Base-by-base conservation (phyloP, 176 grass and related monocot species). In the Poa pratensis region DNA sequence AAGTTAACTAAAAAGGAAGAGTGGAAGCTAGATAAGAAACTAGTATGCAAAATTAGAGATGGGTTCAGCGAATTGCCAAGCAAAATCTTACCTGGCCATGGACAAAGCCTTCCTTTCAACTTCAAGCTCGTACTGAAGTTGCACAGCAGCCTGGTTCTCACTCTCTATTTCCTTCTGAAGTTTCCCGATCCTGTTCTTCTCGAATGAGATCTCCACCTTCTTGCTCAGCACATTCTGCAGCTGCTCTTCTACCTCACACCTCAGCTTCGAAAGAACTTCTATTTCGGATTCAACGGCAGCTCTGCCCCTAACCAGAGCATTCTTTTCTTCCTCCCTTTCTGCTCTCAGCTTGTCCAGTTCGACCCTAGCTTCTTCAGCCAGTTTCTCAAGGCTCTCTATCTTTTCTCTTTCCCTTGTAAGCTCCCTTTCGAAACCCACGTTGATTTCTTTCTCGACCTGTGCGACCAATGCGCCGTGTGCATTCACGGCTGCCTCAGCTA, bases 81-180 rank as follows among this genome's bases (percentile, higher is more conserved):
- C 10, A 73, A 89, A 81, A 28, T 69, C 12, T 84, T 92, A 89
- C 96, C 91, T 92, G 81, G 96, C 93, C 96, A 98, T 94, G 74
- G 87, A 87, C 49, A 98, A 92, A 50, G 96, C 96, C 83, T 98
- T 95, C 78, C 89, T 95, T 90, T 98, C 96, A 78, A 98, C 93
- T 69, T 98, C 96, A 83, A 98, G 89, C 59, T 98, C 96, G 53
- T 94, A 94, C 68, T 98, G 93, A 82, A 98, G 86, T 73, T 85
- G 89, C 75, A 82, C 77, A 84, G 93, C 90, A 16, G 79, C 87
- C 70, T 84, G 82, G 77, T 90, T 98, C 64, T 94, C 93, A 64
- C 82, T 87, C 79, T 98, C 93, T 24, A 87, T 89, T 88, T 94
- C 96, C 75, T 86, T 91, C 16, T 80, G 90, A 61, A 98, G 91